Base-by-base conservation (phyloP, 2,329 filamentous ascomycete genomes). In the Calonectria ilicicola region DNA sequence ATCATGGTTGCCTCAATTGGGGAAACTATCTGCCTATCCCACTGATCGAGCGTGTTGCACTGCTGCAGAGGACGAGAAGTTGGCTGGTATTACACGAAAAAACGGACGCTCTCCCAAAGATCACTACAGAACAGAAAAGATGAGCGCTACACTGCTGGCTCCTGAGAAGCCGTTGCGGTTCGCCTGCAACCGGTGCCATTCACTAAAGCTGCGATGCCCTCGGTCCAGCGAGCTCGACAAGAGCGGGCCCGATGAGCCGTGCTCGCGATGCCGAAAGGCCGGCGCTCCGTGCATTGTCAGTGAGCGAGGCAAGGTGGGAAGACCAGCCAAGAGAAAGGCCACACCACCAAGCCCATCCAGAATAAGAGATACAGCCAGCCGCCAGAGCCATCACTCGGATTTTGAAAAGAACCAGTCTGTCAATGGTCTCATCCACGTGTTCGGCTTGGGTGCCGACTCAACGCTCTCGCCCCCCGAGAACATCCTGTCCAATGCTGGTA, bases 191-290 rank as follows among this genome's bases (percentile, higher is more conserved):
- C 72, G 67, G 17, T 73, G 71, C 56, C 72, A 73, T 53, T 69
- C 71, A 2, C 56, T 70, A 49, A 73, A 73, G 17, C 72, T 73
- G 26, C 64, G 72, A 5, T 73, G 72, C 15, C 63, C 72, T 42
- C 64, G 72, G 7, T 64, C 65, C 40, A 21, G 62, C 49, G 60
- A 75, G 42, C n/a, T 64, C 19, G 69, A 68, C 64, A 72, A 74
- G 64, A 67, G 46, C 56, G 53, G 67, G 7, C 63, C 69, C 15
- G 69, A 75, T 38, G 69, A 70, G 42, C 68, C 74, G 27, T 75
- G 74, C 63, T 74, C 74, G 12, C 66, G 74, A 15, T 75, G 74
- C 44, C 74, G 64, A 47, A 75, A 74, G 64, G 74, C 74, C n/a
- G 69, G 72, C 12, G 74, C 70, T 9, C 51, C 64, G 32, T 75